Evolutionary conservation across 305 asterid genomes (phyloP), one percentile per base, ranked within the genome.

Genomic region (Plantago coronopus): DNA sequence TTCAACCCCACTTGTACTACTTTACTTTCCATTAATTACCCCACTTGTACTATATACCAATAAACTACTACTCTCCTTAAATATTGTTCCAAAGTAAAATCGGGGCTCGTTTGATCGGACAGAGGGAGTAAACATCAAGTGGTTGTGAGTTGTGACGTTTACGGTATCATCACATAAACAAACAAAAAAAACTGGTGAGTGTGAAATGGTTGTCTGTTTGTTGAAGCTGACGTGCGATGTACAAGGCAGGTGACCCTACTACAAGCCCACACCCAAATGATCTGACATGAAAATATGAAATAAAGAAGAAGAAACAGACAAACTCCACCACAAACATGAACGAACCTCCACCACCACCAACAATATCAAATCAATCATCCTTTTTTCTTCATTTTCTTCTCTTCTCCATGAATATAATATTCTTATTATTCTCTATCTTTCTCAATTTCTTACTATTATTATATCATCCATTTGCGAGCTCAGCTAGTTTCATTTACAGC

Each of bases 311-410:
- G 17, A 29, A n/a, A 48, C 54, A 17, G 15, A 5, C n/a, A 0
- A 13, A 10, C 40, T 17, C 58, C 58, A 53, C 40, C 17, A 51
- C 1, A 3, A 23, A 53, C 58, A 53, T 53, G 58, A 53, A 53
- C 5, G 17, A 21, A 46, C 25, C 4, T 22, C 57, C 25, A 53
- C n/a, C 37, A 14, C 37, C 57, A 51, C 17, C 57, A 34, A 34
- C 8, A 34, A 6, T 3, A 34, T 34, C 40, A 34, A 34, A 34
- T 34, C 40, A 34, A 34, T 34, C 40, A 34, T 38, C 8, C n/a
- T n/a, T 16, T 49, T 20, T 20, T 19, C 13, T 48, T 48, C 20
- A 8, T 2, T 48, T 48, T 46, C 20, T 34, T 34, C 40, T 34
- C 12, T 34, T 34, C 5, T 47, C 11, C 12, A 47, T 17, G 4